Evolutionary conservation across 257 asterid species (phyloP).

Genomic region (Penstemon newberryi): DNA sequence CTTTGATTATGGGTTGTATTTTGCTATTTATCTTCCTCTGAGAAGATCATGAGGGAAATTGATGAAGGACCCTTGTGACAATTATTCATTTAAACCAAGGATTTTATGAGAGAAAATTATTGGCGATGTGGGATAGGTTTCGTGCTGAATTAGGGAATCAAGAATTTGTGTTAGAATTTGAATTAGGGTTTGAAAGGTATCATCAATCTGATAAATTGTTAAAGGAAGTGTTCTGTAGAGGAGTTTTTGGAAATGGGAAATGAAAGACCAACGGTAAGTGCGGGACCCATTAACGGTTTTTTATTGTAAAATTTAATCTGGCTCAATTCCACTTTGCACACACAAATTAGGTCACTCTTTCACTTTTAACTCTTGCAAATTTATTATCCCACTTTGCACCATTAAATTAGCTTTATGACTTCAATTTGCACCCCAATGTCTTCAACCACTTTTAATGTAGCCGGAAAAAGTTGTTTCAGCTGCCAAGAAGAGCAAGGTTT

Average conservation of each 20-base stretch:
- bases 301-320: background rate
- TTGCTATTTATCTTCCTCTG: background rate
- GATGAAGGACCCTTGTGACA: constrained; percentile 2
- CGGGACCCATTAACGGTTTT: constrained; percentile 36
- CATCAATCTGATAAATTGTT: constrained; percentile 12
- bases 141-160: constrained; percentile 13
- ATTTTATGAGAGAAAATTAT: too few species aligned
- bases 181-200: constrained; percentile 27
- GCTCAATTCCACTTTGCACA: too few species aligned
- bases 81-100: constrained; percentile 1
- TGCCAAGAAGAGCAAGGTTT: too few species aligned
- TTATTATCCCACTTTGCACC: too few species aligned
- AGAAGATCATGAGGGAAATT: constrained; percentile 28
- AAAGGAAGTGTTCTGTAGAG: background rate
- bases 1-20: background rate
- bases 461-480: too few species aligned
- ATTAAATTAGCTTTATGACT: too few species aligned
- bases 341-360: too few species aligned
- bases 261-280: constrained; percentile 37
- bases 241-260: constrained; percentile 6
- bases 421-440: too few species aligned
- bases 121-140: constrained; percentile 4
- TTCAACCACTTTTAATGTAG: too few species aligned
- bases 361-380: too few species aligned
- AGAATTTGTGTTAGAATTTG: background rate